Evolutionary conservation across 805 yeast species (phyloP).

Genomic region (Scheffersomyces ergatensis): DNA sequence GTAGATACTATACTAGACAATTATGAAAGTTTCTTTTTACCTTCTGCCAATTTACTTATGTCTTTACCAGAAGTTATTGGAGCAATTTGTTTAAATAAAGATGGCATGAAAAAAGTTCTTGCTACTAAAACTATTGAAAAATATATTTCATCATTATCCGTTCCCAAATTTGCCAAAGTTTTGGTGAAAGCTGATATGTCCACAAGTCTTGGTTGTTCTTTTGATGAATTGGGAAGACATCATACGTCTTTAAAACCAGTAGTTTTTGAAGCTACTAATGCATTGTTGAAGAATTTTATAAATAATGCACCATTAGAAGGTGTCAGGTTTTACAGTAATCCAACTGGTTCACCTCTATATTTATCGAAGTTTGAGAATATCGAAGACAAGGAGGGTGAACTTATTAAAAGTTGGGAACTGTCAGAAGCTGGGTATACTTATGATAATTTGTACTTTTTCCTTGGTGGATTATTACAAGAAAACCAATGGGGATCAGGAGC

Average conservation of each 20-base stretch:
- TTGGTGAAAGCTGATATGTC: slow-evolving; percentile 49
- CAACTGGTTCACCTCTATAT: slow-evolving; percentile 20
- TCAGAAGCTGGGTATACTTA: slow-evolving; percentile 44
- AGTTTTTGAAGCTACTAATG: slow-evolving; percentile 48
- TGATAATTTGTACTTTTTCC: slow-evolving; percentile 50
- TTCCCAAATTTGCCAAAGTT: slow-evolving; percentile 49
- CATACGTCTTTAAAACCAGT: slow-evolving; percentile 68
- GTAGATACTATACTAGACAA: slow-evolving; percentile 62
- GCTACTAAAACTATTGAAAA: slow-evolving; percentile 31
- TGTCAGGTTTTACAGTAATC: slow-evolving; percentile 44
- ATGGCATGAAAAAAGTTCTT: slow-evolving; percentile 62
- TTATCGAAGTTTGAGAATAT: not conserved
- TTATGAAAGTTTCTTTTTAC: slow-evolving; percentile 54
- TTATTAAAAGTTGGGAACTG: slow-evolving; percentile 53
- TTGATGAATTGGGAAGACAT: slow-evolving; percentile 83
- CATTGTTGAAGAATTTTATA: slow-evolving; percentile 14
- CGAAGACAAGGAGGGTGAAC: slow-evolving; percentile 40
- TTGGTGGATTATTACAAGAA: slow-evolving; percentile 52
- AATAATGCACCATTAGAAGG: slow-evolving; percentile 28
- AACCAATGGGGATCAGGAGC: slow-evolving; percentile 45
- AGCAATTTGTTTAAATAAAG: slow-evolving; percentile 75
- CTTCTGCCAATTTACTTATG: slow-evolving; percentile 55
- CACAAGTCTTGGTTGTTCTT: slow-evolving; percentile 57
- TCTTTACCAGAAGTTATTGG: slow-evolving; percentile 75
- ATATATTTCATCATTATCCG: slow-evolving; percentile 51